Evolutionary conservation across 768 basidiomycete genomes (phyloP).

Genomic region (Hygrocybe punicea): DNA sequence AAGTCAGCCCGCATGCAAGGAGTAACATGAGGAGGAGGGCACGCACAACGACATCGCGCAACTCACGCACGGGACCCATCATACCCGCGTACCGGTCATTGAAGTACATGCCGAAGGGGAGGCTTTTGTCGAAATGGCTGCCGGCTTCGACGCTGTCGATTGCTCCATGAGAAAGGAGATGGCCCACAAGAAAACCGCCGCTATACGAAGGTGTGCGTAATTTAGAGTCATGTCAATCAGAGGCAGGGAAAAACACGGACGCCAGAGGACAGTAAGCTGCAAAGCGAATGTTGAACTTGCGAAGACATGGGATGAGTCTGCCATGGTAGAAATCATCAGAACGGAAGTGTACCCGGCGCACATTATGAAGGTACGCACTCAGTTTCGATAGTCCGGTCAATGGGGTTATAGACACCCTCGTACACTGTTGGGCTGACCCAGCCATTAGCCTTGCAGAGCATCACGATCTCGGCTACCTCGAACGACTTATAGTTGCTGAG

Average conservation of each 20-base stretch:
- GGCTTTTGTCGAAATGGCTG: constrained; percentile 40
- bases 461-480: constrained; percentile 50
- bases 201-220: background rate
- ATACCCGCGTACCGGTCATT: constrained; percentile 38
- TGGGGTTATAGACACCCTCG: constrained; percentile 29
- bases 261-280: constrained; percentile 46
- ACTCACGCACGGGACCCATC: constrained; percentile 36
- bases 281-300: constrained; percentile 43
- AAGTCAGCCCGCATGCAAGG: constrained; percentile 2
- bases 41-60: constrained; percentile 39
- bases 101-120: constrained; percentile 38
- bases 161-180: constrained; percentile 28
- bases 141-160: constrained; percentile 23
- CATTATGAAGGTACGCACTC: constrained; percentile 26
- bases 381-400: constrained; percentile 18
- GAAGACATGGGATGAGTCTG: constrained; percentile 47
- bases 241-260: background rate
- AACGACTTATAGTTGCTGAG: constrained; percentile 47
- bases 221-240: background rate
- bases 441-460: constrained; percentile 42
- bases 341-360: background rate
- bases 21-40: background rate
- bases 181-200: constrained; percentile 45
- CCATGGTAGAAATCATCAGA: constrained; percentile 9
- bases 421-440: constrained; percentile 46